Conservation (phyloP, 257 asterid genomes). For the Leonotis leonurus region DNA sequence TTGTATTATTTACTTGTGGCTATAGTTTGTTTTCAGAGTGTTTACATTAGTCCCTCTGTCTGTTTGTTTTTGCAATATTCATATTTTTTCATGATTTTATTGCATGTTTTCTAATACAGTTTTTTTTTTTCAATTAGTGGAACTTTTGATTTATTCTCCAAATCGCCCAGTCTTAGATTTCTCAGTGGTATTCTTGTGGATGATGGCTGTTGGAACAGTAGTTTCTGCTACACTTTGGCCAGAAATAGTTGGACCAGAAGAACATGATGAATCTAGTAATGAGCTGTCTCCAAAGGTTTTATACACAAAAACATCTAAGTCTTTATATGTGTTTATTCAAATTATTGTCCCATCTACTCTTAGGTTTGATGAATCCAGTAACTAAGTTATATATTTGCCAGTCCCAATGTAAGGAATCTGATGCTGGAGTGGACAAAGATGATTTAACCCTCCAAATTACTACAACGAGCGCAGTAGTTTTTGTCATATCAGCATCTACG, state of each 20-base stretch:
- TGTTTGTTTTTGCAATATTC: not conserved
- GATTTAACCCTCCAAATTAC: conserved; percentile 60
- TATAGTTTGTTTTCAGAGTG: conserved; percentile 3
- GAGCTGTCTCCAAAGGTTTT: conserved; percentile 56
- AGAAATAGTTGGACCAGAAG: conserved; percentile 45
- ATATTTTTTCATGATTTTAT: conserved; percentile 9
- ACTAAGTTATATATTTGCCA: not conserved
- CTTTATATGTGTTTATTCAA: conserved; percentile 10
- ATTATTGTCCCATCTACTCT: not conserved
- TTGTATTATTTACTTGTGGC: not conserved
- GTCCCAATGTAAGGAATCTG: conserved; percentile 41
- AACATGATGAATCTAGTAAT: conserved; percentile 39
- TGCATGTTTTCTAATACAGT: conserved; percentile 3
- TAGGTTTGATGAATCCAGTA: not conserved
- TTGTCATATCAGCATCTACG: conserved; percentile 84
- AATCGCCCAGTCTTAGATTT: conserved; percentile 64
- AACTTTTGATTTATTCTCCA: conserved; percentile 78
- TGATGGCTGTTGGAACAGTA: conserved; percentile 89
- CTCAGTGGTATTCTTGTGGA: conserved; percentile 74
- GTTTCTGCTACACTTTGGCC: conserved; percentile 73
- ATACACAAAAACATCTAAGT: not conserved
- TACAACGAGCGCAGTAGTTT: conserved; percentile 58
- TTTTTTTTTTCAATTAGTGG: conserved; percentile 46
- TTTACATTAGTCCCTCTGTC: not conserved
- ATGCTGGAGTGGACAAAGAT: conserved; percentile 39